Evolutionary conservation across 108 stramenopile genomes (phyloP).

Genomic region (Discostella stelligeroides): DNA sequence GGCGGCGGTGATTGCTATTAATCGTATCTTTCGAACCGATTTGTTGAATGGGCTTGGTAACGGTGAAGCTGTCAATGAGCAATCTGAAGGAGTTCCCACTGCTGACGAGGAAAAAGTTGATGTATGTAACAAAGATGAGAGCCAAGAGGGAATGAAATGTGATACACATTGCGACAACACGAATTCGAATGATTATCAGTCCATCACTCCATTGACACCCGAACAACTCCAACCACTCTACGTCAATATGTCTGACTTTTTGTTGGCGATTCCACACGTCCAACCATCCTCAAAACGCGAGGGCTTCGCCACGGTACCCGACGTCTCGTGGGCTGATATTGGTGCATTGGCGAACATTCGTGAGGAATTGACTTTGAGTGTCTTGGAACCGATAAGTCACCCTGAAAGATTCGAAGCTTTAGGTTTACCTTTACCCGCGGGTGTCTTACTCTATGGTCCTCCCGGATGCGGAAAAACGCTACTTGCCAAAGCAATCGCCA

Average conservation of each 20-base stretch:
- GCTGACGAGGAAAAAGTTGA: conserved; percentile 8
- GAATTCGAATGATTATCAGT: conserved; percentile 30
- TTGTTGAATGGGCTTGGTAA: background rate
- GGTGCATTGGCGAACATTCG: conserved; percentile 89
- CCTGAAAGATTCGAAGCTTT: conserved; percentile 91
- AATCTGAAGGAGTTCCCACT: conserved; percentile 16
- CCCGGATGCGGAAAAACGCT: conserved; percentile 99
- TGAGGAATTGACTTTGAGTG: conserved; percentile 92
- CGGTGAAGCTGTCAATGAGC: background rate
- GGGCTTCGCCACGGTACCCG: conserved; percentile 98
- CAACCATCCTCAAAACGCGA: conserved; percentile 98
- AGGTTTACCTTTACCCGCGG: conserved; percentile 90
- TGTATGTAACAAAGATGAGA: background rate
- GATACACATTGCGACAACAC: background rate
- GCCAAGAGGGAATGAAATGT: too few species aligned
- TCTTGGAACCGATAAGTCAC: conserved; percentile 95
- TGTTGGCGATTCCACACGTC: conserved; percentile 89
- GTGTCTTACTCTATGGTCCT: conserved; percentile 95
- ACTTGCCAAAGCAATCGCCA: conserved; percentile 98
- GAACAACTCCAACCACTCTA: conserved; percentile 81
- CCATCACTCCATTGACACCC: conserved; percentile 64
- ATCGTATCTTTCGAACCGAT: conserved; percentile 83
- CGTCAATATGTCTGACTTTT: conserved; percentile 95
- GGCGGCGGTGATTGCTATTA: conserved; percentile 95
- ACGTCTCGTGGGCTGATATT: conserved; percentile 97